These are phyloP conservation scores for Pyricularia sp. DNA, from an alignment of 2,329 filamentous ascomycete genomes.

Conservation along the genomic window DNA sequence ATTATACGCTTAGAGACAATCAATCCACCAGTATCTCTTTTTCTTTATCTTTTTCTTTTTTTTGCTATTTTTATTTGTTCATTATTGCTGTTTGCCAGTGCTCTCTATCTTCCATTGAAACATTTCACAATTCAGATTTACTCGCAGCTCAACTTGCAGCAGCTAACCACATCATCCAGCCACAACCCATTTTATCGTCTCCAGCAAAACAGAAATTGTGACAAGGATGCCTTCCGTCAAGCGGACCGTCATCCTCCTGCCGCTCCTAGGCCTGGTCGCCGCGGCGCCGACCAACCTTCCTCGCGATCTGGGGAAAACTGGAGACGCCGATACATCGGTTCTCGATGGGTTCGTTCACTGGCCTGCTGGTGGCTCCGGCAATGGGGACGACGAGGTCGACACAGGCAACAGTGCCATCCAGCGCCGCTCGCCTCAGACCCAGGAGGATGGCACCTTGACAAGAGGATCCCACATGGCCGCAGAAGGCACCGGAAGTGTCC, in stretches of 20 bases:
- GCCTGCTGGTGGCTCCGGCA: neutral
- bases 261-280: neutral
- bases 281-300: neutral
- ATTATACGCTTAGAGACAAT: neutral
- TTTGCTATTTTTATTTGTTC: neutral
- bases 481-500: too few relatives aligned
- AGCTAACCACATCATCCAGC: neutral
- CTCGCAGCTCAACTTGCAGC: neutral
- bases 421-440: too few relatives aligned
- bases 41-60: neutral
- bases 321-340: neutral
- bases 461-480: too few relatives aligned
- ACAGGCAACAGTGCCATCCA: neutral
- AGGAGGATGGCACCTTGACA: too few relatives aligned
- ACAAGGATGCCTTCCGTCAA: slow-evolving; percentile 6
- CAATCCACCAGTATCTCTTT: neutral
- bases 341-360: neutral
- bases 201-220: neutral
- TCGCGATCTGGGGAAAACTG: neutral
- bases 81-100: neutral
- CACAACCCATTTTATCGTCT: neutral
- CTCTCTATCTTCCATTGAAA: neutral
- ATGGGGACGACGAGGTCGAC: neutral
- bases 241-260: neutral
- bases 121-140: neutral